Conservation (phyloP, 805 yeast genomes). For the Saccharomycopsis synnaedendra region DNA sequence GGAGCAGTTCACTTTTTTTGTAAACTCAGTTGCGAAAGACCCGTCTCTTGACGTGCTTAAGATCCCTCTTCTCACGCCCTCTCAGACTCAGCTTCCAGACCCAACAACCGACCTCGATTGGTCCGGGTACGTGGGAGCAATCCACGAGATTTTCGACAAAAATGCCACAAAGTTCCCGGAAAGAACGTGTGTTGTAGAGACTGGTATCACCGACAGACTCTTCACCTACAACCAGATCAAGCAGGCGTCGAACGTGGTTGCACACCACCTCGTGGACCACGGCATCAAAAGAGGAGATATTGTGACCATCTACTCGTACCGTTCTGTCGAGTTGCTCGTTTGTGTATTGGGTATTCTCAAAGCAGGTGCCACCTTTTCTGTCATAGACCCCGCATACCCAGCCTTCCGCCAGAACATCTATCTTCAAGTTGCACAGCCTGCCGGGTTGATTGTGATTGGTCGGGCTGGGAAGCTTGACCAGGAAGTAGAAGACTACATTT, state of each 20-base stretch:
- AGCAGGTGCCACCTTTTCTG: constrained; percentile 98
- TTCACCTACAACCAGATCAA: constrained; percentile 84
- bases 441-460: constrained; percentile 77
- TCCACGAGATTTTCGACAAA: constrained; percentile 86
- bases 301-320: constrained; percentile 93
- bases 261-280: constrained; percentile 68
- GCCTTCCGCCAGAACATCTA: constrained; percentile 95
- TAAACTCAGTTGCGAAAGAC: constrained; percentile 26
- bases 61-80: constrained; percentile 55
- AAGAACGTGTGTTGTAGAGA: constrained; percentile 85
- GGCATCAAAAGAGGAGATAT: constrained; percentile 90
- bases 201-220: constrained; percentile 48
- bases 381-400: constrained; percentile 98
- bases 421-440: constrained; percentile 86
- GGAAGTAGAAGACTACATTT: constrained; percentile 68
- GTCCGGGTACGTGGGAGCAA: constrained; percentile 87
- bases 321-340: constrained; percentile 94
- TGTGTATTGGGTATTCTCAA: constrained; percentile 97
- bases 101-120: constrained; percentile 84
- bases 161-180: constrained; percentile 83
- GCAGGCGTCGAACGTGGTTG: constrained; percentile 87
- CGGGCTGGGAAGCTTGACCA: constrained; percentile 80
- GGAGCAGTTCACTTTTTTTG: constrained; percentile 59
- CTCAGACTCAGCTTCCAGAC: constrained; percentile 65
- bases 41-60: constrained; percentile 40